phyloP scores from a whole-genome alignment of 2,329 filamentous ascomycete genomes.

The Cercospora sojina region DNA sequence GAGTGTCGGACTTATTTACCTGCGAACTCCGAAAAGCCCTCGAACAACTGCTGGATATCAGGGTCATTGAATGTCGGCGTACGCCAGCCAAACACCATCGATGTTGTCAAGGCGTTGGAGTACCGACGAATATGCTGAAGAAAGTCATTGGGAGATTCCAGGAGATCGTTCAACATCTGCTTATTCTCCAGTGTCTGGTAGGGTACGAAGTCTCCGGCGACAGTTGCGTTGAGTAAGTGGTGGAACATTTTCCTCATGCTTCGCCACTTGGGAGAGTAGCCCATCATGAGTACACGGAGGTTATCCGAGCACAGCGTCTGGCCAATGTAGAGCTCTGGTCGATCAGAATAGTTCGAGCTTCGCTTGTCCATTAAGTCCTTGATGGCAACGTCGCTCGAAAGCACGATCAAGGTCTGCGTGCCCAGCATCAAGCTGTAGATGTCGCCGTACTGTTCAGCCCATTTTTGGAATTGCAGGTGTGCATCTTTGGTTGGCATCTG shows the following conservation, averaged over 20 bases:
- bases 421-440: constrained; percentile 55
- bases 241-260: constrained; percentile 45
- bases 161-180: constrained; percentile 52
- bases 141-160: constrained; percentile 47
- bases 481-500: constrained; percentile 45
- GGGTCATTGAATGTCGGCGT: constrained; percentile 44
- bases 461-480: constrained; percentile 52
- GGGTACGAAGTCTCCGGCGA: constrained; percentile 49
- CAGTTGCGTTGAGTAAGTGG: constrained; percentile 49
- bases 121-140: constrained; percentile 50
- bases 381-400: constrained; percentile 48
- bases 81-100: constrained; percentile 50
- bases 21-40: constrained; percentile 46
- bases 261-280: constrained; percentile 33
- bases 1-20: neutral
- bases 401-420: constrained; percentile 48
- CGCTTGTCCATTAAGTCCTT: constrained; percentile 43
- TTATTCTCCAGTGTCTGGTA: constrained; percentile 59
- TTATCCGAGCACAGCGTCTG: constrained; percentile 20
- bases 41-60: constrained; percentile 46
- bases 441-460: constrained; percentile 54
- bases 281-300: constrained; percentile 30
- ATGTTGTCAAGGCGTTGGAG: constrained; percentile 50
- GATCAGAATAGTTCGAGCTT: constrained; percentile 27
- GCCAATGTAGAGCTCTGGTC: constrained; percentile 29